Evolutionary conservation across 2,329 filamentous ascomycete species (phyloP).

Genomic region (Calonectria ilicicola): DNA sequence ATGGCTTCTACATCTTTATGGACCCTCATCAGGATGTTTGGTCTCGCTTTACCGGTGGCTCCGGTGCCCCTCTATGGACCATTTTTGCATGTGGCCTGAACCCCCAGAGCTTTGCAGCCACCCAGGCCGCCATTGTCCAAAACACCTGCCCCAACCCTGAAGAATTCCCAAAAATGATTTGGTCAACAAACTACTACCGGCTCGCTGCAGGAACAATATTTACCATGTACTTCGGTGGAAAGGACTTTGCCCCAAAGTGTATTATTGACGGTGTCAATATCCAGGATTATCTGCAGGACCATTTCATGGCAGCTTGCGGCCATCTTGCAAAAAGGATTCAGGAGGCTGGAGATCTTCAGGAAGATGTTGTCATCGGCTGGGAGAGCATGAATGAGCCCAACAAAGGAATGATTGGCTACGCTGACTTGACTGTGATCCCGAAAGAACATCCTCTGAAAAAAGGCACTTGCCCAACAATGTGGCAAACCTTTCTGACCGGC

Average conservation of each 20-base stretch:
- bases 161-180: constrained; percentile 97
- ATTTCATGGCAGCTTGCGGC: constrained; percentile 83
- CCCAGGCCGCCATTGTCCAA: constrained; percentile 93
- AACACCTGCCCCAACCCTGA: constrained; percentile 90
- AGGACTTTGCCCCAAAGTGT: constrained; percentile 94
- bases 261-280: constrained; percentile 96
- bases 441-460: constrained; percentile 92
- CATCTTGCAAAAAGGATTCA: constrained; percentile 88
- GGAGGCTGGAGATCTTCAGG: constrained; percentile 88
- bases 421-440: constrained; percentile 85
- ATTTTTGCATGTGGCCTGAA: constrained; percentile 94
- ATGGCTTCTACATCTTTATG: constrained; percentile 98
- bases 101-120: constrained; percentile 84
- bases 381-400: constrained; percentile 97
- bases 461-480: constrained; percentile 91
- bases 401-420: constrained; percentile 84
- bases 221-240: constrained; percentile 91
- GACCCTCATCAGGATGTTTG: constrained; percentile 99
- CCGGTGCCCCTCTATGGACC: constrained; percentile 97
- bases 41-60: constrained; percentile 94
- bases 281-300: constrained; percentile 91
- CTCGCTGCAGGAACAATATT: constrained; percentile 92
- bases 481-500: constrained; percentile 93
- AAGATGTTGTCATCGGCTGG: constrained; percentile 92
- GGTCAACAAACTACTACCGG: constrained; percentile 96